phyloP scores from a whole-genome alignment of 768 basidiomycete species.

The Daedaleopsis sinensis region DNA sequence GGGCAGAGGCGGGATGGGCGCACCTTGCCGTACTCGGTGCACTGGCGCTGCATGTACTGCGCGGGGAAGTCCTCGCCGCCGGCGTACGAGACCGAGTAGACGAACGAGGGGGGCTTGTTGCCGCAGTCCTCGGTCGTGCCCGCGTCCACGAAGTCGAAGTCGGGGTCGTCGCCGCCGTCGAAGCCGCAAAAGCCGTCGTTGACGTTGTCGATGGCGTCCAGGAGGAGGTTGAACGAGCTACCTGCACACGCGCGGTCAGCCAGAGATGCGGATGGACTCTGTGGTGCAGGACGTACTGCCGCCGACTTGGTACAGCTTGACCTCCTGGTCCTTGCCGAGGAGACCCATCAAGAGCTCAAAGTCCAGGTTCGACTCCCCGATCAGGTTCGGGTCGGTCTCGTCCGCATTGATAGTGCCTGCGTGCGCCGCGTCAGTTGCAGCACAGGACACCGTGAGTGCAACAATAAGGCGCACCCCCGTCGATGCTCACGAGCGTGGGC shows the following conservation, averaged over 20 bases:
- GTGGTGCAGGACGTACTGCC: background rate
- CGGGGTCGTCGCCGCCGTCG: slow-evolving; percentile 48
- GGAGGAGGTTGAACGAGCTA: slow-evolving; percentile 46
- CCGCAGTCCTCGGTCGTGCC: slow-evolving; percentile 40
- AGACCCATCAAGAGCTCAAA: slow-evolving; percentile 70
- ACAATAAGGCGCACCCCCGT: slow-evolving; percentile 35
- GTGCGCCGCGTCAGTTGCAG: background rate
- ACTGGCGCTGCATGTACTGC: slow-evolving; percentile 42
- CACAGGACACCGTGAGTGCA: background rate
- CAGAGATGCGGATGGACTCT: slow-evolving; percentile 1
- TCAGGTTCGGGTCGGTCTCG: slow-evolving; percentile 42
- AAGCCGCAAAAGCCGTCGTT: slow-evolving; percentile 47
- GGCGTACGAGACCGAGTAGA: slow-evolving; percentile 23
- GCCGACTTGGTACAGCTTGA: slow-evolving; percentile 25
- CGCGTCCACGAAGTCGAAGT: slow-evolving; percentile 45
- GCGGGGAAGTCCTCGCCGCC: slow-evolving; percentile 39
- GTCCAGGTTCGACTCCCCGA: slow-evolving; percentile 76
- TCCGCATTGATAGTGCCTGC: slow-evolving; percentile 21
- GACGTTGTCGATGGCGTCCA: slow-evolving; percentile 47
- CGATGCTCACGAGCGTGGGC: slow-evolving; percentile 37
- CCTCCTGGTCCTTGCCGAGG: slow-evolving; percentile 17
- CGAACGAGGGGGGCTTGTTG: slow-evolving; percentile 31
- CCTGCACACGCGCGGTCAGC: slow-evolving; percentile 27
- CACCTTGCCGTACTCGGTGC: slow-evolving; percentile 47
- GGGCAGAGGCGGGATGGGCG: too few species aligned